Conservation (phyloP, 2,329 filamentous ascomycete genomes). For the Claviceps monticola region DNA sequence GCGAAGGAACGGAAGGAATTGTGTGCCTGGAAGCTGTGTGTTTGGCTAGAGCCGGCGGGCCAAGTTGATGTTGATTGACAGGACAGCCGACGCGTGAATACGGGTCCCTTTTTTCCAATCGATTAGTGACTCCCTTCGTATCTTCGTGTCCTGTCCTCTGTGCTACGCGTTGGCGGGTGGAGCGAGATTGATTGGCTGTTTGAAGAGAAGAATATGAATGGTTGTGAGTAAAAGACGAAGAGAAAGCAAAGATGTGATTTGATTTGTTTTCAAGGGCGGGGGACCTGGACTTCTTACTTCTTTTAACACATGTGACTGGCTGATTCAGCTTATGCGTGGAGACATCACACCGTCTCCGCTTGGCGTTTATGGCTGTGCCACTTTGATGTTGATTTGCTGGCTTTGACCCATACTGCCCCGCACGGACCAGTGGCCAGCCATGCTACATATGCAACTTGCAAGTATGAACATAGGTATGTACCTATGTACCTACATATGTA, state of each 20-base stretch:
- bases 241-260: constrained; percentile 37
- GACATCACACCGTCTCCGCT: constrained; percentile 5
- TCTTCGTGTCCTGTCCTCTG: not conserved
- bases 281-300: constrained; percentile 23
- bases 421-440: constrained; percentile 10
- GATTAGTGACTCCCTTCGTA: constrained; percentile 1
- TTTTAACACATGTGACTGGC: constrained; percentile 36
- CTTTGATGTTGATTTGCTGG: constrained; percentile 17
- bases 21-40: constrained; percentile 9
- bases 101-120: constrained; percentile 6
- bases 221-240: constrained; percentile 24
- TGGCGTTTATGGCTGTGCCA: constrained; percentile 12
- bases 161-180: constrained; percentile 18
- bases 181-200: constrained; percentile 34
- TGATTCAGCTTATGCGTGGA: constrained; percentile 31
- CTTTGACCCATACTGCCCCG: constrained; percentile 13
- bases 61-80: constrained; percentile 11
- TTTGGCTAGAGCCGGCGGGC: constrained; percentile 11
- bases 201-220: constrained; percentile 18
- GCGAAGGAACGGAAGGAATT: constrained; percentile 7
- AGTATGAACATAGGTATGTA: too few species aligned
- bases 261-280: constrained; percentile 25
- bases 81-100: constrained; percentile 3
- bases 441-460: not conserved
- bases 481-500: too few species aligned